Conservation (phyloP, 495 filamentous ascomycete species). For the Pyrenopolyporus hunteri region DNA sequence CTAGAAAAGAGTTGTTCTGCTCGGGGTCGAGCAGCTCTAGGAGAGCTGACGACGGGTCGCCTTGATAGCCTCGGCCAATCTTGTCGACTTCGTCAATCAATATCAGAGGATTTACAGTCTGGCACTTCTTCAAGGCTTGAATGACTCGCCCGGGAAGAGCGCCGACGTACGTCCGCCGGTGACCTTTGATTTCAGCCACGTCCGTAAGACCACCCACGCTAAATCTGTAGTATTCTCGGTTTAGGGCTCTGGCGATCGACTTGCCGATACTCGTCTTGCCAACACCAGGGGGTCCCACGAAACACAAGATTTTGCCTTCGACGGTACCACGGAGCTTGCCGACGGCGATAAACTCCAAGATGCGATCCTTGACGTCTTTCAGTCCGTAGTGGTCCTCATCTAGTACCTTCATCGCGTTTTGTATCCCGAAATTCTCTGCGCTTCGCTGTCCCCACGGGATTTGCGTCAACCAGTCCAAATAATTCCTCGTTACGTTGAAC, state of each 20-base stretch:
- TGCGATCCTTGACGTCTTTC: conserved; percentile 98
- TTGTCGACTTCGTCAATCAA: conserved; percentile 99
- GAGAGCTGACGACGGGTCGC: conserved; percentile 93
- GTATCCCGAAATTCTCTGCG: conserved; percentile 94
- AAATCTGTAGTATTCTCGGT: conserved; percentile 96
- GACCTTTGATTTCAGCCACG: conserved; percentile 99
- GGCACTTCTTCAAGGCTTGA: conserved; percentile 98
- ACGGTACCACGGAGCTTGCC: conserved; percentile 97
- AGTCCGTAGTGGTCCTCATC: conserved; percentile 98
- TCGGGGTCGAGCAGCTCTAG: conserved; percentile 96
- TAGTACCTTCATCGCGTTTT: conserved; percentile 85
- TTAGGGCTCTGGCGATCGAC: conserved; percentile 91
- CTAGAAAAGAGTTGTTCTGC: conserved; percentile 96
- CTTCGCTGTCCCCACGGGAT: conserved; percentile 97
- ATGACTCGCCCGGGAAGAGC: conserved; percentile 96
- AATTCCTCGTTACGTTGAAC: conserved; percentile 99
- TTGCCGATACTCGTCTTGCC: conserved; percentile 99
- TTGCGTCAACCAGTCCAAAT: conserved; percentile 97
- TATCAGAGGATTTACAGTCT: conserved; percentile 96
- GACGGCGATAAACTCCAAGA: conserved; percentile 98
- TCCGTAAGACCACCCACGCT: conserved; percentile 96
- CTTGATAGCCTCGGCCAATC: conserved; percentile 93
- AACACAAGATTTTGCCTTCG: conserved; percentile 97
- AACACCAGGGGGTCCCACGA: conserved; percentile 93
- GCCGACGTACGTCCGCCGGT: conserved; percentile 95